These are phyloP conservation scores for Alternaria triticimaculans DNA, from an alignment of 2,329 filamentous ascomycete species.

Conservation along the genomic window DNA sequence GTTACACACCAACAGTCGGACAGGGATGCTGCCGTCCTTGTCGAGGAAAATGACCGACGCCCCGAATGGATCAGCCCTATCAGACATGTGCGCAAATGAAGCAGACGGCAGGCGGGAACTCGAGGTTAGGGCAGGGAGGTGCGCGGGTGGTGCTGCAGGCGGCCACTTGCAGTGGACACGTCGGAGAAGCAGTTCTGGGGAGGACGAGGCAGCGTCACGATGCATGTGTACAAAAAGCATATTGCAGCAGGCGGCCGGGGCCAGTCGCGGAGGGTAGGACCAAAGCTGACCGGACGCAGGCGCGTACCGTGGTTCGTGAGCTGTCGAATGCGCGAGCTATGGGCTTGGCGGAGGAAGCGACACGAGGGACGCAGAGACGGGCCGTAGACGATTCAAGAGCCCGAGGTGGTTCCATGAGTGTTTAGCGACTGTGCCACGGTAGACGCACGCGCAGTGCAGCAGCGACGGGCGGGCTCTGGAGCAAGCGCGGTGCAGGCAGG, in stretches of 20 bases:
- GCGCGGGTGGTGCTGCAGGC: constrained; percentile 30
- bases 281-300: constrained; percentile 12
- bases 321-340: constrained; percentile 18
- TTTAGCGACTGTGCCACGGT: constrained; percentile 8
- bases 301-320: constrained; percentile 30
- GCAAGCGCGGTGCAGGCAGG: constrained; percentile 10
- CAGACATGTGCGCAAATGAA: constrained; percentile 30
- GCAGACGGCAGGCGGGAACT: constrained; percentile 13
- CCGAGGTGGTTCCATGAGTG: constrained; percentile 24
- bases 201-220: not conserved
- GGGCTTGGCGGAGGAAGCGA: constrained; percentile 22
- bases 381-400: constrained; percentile 28
- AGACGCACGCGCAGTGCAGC: constrained; percentile 5
- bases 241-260: constrained; percentile 5
- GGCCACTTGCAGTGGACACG: constrained; percentile 14
- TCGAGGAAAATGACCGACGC: constrained; percentile 34
- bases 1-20: constrained; percentile 35
- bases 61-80: constrained; percentile 43
- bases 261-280: constrained; percentile 8
- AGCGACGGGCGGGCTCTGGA: not conserved
- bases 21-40: constrained; percentile 11
- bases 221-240: not conserved
- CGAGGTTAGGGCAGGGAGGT: constrained; percentile 9
- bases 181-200: not conserved
- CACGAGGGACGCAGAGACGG: constrained; percentile 27